Conservation (phyloP, 169 alveolate species). For the Cystoisospora suis region DNA sequence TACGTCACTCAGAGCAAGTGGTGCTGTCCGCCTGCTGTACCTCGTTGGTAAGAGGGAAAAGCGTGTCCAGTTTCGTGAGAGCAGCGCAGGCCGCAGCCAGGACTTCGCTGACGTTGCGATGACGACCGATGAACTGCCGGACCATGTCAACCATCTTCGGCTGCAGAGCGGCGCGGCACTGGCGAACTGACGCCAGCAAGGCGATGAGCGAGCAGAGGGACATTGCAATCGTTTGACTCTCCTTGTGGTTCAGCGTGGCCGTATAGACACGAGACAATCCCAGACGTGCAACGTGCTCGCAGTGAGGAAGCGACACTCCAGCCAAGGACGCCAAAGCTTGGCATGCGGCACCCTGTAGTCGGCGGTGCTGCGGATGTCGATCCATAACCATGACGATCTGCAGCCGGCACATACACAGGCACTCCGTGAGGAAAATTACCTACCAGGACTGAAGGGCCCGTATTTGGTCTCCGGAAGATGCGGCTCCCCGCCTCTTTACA, state of each 20-base stretch:
- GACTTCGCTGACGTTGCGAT: constrained; percentile 57
- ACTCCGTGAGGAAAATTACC: no score
- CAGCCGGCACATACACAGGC: not conserved
- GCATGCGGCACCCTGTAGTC: constrained; percentile 65
- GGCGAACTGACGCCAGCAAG: not conserved
- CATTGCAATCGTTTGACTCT: not conserved
- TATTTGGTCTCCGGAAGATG: no score
- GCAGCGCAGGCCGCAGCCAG: constrained; percentile 61
- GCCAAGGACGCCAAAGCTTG: constrained; percentile 62
- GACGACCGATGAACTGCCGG: constrained; percentile 49
- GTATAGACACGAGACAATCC: not conserved
- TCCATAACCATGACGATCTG: constrained; percentile 60
- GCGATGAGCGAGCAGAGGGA: not conserved
- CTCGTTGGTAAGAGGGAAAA: constrained; percentile 58
- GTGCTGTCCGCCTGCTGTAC: not conserved
- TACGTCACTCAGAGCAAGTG: no score
- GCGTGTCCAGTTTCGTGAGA: constrained; percentile 48
- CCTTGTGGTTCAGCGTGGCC: constrained; percentile 31
- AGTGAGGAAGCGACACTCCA: constrained; percentile 56
- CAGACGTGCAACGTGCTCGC: constrained; percentile 54
- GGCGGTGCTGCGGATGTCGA: constrained; percentile 54
- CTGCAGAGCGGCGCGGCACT: constrained; percentile 23
- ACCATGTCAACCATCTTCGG: constrained; percentile 33
- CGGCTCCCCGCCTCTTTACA: no score
- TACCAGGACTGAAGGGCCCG: no score